Evolutionary conservation across 768 basidiomycete genomes (phyloP), one percentile per base, ranked within the genome.

Genomic region (Rickenella mellea): DNA sequence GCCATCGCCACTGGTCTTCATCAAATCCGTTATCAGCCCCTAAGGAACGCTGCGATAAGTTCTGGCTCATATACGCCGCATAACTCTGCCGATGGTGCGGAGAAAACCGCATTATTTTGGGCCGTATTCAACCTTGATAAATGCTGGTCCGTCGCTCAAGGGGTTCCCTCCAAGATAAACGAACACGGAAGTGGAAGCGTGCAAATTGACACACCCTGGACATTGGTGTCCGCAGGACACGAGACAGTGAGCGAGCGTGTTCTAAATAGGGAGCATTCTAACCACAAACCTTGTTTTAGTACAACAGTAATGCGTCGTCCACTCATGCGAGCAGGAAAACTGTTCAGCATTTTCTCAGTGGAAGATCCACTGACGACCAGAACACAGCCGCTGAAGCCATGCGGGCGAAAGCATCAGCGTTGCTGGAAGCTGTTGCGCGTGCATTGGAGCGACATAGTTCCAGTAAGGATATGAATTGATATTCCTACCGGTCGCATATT

Each of bases 1-100:
- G 71, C 65, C 4, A 55, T 72, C 15, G 65, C 69, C 35, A 56
- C 66, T 29, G 69, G 67, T 5, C 53, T 80, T 29, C 71, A 80
- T 52, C 67, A 63, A 43, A 61, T 68, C 27, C 60, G 73, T 1
- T 42, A 45, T 11, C 41, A 29, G 20, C 36, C 31, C 5, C 20
- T 19, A 31, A 39, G n/a, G 35, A 38, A 9, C 21, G 41, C 9
- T 11, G 40, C 41, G 2, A 31, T 20, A 17, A 15, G 29, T 30
- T 37, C 53, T 31, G 37, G 27, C 44, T 15, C 55, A 48, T 40
- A 44, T 19, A 49, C 50, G 0, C 48, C 62, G 2, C 26, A 49
- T 12, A 62, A 67, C 26, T 47, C 40, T 3, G 45, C 61, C 1
- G 67, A 69, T 27, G 60, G 55, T 8, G 58, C 60, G 6, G 67